These are phyloP conservation scores for Iris pallida DNA, from an alignment of 116 monocot genomes.

Conservation along the genomic window DNA sequence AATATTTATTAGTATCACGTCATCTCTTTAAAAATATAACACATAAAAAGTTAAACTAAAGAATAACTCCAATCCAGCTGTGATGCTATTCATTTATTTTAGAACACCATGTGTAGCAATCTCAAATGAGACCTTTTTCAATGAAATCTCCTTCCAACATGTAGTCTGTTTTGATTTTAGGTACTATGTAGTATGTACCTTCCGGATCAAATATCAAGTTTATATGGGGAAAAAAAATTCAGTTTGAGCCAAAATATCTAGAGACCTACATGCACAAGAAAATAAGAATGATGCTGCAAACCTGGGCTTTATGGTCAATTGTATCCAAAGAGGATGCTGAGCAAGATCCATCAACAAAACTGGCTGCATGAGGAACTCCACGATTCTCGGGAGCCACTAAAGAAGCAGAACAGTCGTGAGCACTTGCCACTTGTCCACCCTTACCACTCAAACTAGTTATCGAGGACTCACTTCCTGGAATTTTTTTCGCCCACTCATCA, in stretches of 20 bases:
- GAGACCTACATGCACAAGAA: background rate
- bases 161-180: no score
- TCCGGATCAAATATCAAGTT: background rate
- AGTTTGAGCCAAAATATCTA: background rate
- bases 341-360: constrained; percentile 17
- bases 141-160: no score
- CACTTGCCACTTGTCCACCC: background rate
- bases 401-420: constrained; percentile 18
- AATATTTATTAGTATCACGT: no score
- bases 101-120: background rate
- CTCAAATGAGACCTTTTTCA: background rate
- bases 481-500: constrained; percentile 28
- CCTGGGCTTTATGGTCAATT: constrained; percentile 33
- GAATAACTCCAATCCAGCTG: no score
- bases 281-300: background rate
- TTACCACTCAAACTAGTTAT: background rate
- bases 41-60: no score
- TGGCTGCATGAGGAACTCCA: constrained; percentile 12
- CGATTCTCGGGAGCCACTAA: constrained; percentile 24
- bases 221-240: background rate
- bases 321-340: constrained; percentile 19
- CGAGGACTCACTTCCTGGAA: constrained; percentile 22
- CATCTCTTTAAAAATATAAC: no score
- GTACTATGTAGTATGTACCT: no score
- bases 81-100: no score